Evolutionary conservation across 176 grass and related monocot genomes (phyloP), one percentile per base, ranked within the genome.

Genomic region (Raddia guianensis): DNA sequence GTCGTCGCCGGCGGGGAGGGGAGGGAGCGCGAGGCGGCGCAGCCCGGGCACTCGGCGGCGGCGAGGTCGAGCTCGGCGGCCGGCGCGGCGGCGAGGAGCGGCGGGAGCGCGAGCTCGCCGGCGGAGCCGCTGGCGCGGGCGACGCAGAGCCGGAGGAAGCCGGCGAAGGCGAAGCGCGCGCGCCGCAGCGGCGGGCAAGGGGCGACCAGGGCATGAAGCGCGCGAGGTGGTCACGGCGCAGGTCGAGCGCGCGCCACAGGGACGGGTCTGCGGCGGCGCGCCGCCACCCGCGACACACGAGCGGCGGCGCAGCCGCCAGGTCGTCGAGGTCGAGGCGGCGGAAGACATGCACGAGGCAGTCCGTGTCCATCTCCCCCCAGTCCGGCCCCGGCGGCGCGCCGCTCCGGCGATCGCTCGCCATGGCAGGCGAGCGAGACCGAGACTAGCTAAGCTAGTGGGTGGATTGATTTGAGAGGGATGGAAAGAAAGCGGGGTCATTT

Each of bases 231-330:
- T 87, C 79, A 35, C 70, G 85, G 37, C 88, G 87, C 20, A 98
- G 93, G 77, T 98, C 80, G 80, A 98, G 95, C 20, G 55, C 60
- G 61, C 84, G 84, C 88, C 90, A 98, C 55, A 91, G 91, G 27
- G 61, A 79, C 40, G 90, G 88, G 84, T 98, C 92, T 2, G 71
- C 73, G 0, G 92, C 85, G 5, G 86, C 92, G 50, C 70, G 62
- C 74, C 84, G 89, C 95, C 95, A 98, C 1, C 73, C 87, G 32
- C 78, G 82, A 86, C 95, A 98, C 73, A 93, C 95, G 15, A 91
- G 89, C 79, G 95, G 95, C 10, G 84, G 84, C 1, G 86, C 20
- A 5, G 89, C 33, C 3, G 88, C 67, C 49, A 92, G 79, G 73
- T 98, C 95, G 18, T 89, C 88, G 47, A 93, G 88, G 19, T 63